phyloP scores from a whole-genome alignment of 2,329 filamentous ascomycete species.

The Colletotrichum eremochloae region DNA sequence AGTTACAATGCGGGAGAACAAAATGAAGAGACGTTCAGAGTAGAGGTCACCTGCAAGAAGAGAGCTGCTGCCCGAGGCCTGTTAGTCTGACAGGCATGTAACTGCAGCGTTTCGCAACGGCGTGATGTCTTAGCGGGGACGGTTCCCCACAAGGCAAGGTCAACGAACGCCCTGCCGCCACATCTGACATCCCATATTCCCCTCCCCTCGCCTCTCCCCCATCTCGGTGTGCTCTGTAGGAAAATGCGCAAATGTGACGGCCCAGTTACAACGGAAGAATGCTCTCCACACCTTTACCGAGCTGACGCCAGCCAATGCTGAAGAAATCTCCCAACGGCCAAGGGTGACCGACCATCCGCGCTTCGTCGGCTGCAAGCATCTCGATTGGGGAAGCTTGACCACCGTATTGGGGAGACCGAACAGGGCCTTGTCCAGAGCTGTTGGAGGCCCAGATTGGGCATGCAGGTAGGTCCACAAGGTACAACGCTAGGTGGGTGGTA shows the following conservation, averaged over 20 bases:
- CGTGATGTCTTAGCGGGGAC: slow-evolving; percentile 9
- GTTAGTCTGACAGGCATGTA: slow-evolving; percentile 25
- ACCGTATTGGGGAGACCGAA: background rate
- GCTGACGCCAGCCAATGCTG: slow-evolving; percentile 31
- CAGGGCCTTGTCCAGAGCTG: background rate
- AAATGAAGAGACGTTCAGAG: slow-evolving; percentile 5
- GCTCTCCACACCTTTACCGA: slow-evolving; percentile 41
- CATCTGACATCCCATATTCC: background rate
- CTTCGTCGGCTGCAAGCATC: slow-evolving; percentile 8
- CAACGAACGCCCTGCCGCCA: background rate
- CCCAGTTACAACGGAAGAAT: slow-evolving; percentile 22
- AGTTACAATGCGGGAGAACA: background rate
- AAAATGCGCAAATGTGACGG: slow-evolving; percentile 26
- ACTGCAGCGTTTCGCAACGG: background rate
- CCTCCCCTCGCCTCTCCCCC: background rate
- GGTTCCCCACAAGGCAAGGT: background rate
- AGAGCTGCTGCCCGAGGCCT: slow-evolving; percentile 35
- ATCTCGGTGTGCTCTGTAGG: slow-evolving; percentile 22
- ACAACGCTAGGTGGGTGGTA: background rate
- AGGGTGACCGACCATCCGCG: slow-evolving; percentile 6
- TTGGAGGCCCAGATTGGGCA: slow-evolving; percentile 8
- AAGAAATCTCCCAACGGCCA: slow-evolving; percentile 2
- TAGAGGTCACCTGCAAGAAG: slow-evolving; percentile 30
- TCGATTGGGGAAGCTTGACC: slow-evolving; percentile 9
- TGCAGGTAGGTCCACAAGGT: background rate